Base-by-base conservation (phyloP, 768 basidiomycete species). In the Leccinum subtestaceum region DNA sequence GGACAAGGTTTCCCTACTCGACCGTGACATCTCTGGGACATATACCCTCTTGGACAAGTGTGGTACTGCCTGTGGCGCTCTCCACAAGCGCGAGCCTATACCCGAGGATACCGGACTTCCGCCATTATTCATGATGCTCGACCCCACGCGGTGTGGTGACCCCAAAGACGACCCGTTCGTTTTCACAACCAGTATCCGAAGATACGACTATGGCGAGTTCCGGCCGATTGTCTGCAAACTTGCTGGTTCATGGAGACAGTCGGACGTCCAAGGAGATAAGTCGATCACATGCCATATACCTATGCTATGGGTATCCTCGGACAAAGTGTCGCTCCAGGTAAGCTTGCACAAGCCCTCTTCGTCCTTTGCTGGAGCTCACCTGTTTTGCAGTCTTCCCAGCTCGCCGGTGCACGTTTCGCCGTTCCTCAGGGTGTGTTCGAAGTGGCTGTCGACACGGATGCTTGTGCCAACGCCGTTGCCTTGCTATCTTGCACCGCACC, bases 1-100 rank as follows among this genome's bases (percentile, higher is more conserved):
- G 9, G 78, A 80, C 32, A 77, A 81, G 27, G 67, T 76, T 8
- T 58, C 67, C 2, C 70, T 75, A 55, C 81, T 91, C 31, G 95
- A 96, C 71, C 85, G 88, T 49, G 84, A 92, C 67, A 86, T 97
- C 48, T 86, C 88, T 6, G 95, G 95, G 5, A 77, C 75, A 2
- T 98, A 97, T 68, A 73, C 76, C 25, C 84, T 95, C 51, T 77
- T 95, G 54, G 87, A 91, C 62, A 88, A 87, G 69, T 98, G 95
- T 58, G 94, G 95, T 7, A 93, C 92, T 2, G 93, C 95, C 8
- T 93, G 90, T 68, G 81, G 82, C 25, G 89, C 89, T 21, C 77
- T 98, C 50, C 93, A 96, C 74, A 86, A 84, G 72, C 87, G 83
- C 62, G 68, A 78, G 23, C 52, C 71, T 15, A 71, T 72, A 10